Base-by-base conservation (phyloP, 495 filamentous ascomycete genomes). In the Peziza echinospora region DNA sequence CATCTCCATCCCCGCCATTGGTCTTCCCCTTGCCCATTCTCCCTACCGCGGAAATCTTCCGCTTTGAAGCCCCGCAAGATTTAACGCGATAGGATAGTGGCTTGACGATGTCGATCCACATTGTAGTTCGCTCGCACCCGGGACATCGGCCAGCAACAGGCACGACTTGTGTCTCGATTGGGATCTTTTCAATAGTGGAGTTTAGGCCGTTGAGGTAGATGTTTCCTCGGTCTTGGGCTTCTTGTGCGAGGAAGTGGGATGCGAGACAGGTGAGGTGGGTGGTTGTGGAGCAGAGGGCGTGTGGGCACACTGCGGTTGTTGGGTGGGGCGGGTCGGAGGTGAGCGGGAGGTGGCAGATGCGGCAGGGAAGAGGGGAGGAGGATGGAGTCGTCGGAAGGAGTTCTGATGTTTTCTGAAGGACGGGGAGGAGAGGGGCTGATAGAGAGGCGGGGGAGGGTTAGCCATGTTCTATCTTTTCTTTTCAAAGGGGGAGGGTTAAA, bases 211-310 rank as follows among this genome's bases (percentile, higher is more conserved):
- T 7, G 19, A 2, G 65, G 62, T 26, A 54, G 34, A 30, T 61
- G 50, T 9, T 37, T 41, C 13, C 0, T 25, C 5, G 19, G 19
- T 17, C 46, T 47, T 40, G 16, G 2, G 39, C 52, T 21, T 65
- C 63, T 10, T 53, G 53, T 0, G 62, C 52, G 5, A 87, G 62
- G 44, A 94, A 76, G 23, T 65, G 64, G 17, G 60, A 60, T 24
- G 83, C 77, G 57, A 93, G 73, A 64, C 89, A 97, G 2, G 68
- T 65, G 26, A 93, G 45, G 62, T 97, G 89, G 13, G 71, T 76
- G 5, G 71, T 69, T 21, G 75, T 68, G 51, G 71, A 69, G 52
- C 89, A 97, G 22, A 58, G 57, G 1, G 62, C 48, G 41, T 75
- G 70, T 7, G 80, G 68, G 61, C 89, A 97, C 7, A 85, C 66